Conservation (phyloP, 495 filamentous ascomycete species). For the Terfezia claveryi region DNA sequence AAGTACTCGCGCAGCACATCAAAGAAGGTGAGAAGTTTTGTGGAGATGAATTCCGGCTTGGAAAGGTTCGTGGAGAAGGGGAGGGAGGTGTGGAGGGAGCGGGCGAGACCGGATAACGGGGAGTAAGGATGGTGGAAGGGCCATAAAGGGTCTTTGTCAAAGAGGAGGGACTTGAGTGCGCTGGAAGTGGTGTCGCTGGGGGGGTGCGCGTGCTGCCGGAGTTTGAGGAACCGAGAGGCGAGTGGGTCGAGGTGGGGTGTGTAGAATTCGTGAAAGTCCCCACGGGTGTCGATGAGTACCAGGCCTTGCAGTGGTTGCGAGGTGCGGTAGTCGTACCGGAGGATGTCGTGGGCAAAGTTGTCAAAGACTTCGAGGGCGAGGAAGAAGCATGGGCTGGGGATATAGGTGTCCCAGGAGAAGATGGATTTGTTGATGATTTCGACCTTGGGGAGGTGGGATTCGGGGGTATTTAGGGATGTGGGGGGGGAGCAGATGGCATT, state of each 20-base stretch:
- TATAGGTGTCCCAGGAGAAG: slow-evolving; percentile 75
- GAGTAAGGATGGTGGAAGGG: slow-evolving; percentile 28
- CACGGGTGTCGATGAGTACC: slow-evolving; percentile 62
- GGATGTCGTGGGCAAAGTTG: slow-evolving; percentile 86
- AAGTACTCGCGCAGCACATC: slow-evolving; percentile 69
- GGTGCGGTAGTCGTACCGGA: slow-evolving; percentile 64
- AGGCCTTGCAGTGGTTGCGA: slow-evolving; percentile 60
- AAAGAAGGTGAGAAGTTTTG: slow-evolving; percentile 87
- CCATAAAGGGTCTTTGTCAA: slow-evolving; percentile 30
- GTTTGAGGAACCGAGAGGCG: slow-evolving; percentile 55
- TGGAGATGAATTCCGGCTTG: slow-evolving; percentile 77
- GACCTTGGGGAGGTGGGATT: slow-evolving; percentile 59
- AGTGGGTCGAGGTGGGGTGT: slow-evolving; percentile 54
- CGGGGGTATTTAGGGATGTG: background rate
- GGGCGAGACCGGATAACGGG: slow-evolving; percentile 22
- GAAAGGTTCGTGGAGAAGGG: slow-evolving; percentile 57
- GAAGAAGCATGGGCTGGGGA: slow-evolving; percentile 86
- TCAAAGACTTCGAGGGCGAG: slow-evolving; percentile 97
- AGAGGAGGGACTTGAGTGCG: slow-evolving; percentile 17
- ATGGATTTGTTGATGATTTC: slow-evolving; percentile 88
- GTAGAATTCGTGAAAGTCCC: slow-evolving; percentile 92
- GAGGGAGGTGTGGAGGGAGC: slow-evolving; percentile 34
- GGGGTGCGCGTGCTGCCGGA: slow-evolving; percentile 31
- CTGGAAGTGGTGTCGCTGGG: background rate
- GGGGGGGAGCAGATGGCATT: slow-evolving; percentile 37